Evolutionary conservation across 306 rosid genomes (phyloP), one percentile per base, ranked within the genome.

Genomic region (Cucurbita pepo): DNA sequence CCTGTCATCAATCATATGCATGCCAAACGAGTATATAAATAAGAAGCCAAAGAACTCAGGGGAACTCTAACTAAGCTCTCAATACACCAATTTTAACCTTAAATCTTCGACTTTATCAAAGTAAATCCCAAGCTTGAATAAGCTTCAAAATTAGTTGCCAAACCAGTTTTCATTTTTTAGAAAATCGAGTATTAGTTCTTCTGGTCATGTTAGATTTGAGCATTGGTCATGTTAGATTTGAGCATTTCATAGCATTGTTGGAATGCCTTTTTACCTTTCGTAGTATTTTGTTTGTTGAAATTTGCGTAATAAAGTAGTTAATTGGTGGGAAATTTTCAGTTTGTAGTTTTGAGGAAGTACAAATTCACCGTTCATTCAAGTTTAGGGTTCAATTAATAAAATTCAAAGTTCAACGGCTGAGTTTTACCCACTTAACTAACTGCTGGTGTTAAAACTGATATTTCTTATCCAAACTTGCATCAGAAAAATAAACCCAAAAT

Each of bases 1-100:
- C 87, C 99, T 94, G 40, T 83, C 18, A 34, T 59, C 69, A 55
- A 62, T 74, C n/a, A 48, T 63, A 56, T 13, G 54, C 38, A 72
- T 21, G 21, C 53, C 25, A 72, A 72, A 55, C 40, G 10, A 70
- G 19, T 51, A 45, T 7, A 59, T 7, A 36, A 54, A 76, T 5
- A 40, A 40, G 19, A 65, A 40, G 5, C 19, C 37, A 38, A 50
- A 30, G 38, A 53, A 5, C 25, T n/a, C 8, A 8, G 6, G 9
- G 56, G 40, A 76, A 36, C 66, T 60, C 66, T 14, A 34, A 7
- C 66, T 36, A 60, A 60, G 66, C 18, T 50, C 14, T 19, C 66
- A 60, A 60, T 36, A 58, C 11, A 57, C 9, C 7, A 11, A 57
- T 22, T 57, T 25, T 57, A 21, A 54, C 16, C 37, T 21, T 56